These are phyloP conservation scores for Phaeosphaeria sp. DNA, from an alignment of 2,329 filamentous ascomycete species.

Conservation along the genomic window DNA sequence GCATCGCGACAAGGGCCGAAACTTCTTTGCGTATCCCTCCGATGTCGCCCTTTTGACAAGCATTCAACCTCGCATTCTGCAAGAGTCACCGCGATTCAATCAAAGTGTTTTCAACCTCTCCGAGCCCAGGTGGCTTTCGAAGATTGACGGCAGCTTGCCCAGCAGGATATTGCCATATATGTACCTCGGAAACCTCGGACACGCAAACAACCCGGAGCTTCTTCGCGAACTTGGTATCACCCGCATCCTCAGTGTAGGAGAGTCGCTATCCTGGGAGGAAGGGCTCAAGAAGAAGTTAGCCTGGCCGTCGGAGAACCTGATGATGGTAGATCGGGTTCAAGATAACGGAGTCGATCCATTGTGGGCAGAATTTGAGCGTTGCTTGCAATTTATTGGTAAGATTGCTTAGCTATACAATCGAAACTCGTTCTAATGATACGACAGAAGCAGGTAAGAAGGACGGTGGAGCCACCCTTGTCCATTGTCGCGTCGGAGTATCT, in stretches of 20 bases:
- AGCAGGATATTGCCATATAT: conserved; percentile 91
- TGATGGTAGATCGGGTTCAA: conserved; percentile 84
- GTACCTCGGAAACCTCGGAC: conserved; percentile 91
- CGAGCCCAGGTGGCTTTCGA: conserved; percentile 80
- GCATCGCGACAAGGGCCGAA: conserved; percentile 80
- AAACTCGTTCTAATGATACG: conserved; percentile 12
- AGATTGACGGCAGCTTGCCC: conserved; percentile 88
- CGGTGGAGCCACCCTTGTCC: conserved; percentile 86
- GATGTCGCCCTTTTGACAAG: conserved; percentile 83
- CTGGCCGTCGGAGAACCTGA: conserved; percentile 81
- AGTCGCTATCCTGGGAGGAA: conserved; percentile 81
- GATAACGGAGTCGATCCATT: conserved; percentile 96
- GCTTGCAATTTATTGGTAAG: conserved; percentile 91
- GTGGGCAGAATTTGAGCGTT: conserved; percentile 82
- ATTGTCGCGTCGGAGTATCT: conserved; percentile 95
- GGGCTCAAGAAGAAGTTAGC: conserved; percentile 63
- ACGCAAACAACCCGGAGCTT: conserved; percentile 92
- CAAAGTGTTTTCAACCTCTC: conserved; percentile 62
- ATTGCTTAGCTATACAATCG: conserved; percentile 19
- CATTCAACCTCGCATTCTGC: conserved; percentile 77
- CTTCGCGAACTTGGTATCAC: conserved; percentile 80
- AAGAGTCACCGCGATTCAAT: conserved; percentile 67
- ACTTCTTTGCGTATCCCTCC: conserved; percentile 95
- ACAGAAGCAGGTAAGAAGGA: conserved; percentile 79
- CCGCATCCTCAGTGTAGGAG: conserved; percentile 90